These are phyloP conservation scores for Cephaloascus fragrans DNA, from an alignment of 805 yeast genomes.

Conservation along the genomic window DNA sequence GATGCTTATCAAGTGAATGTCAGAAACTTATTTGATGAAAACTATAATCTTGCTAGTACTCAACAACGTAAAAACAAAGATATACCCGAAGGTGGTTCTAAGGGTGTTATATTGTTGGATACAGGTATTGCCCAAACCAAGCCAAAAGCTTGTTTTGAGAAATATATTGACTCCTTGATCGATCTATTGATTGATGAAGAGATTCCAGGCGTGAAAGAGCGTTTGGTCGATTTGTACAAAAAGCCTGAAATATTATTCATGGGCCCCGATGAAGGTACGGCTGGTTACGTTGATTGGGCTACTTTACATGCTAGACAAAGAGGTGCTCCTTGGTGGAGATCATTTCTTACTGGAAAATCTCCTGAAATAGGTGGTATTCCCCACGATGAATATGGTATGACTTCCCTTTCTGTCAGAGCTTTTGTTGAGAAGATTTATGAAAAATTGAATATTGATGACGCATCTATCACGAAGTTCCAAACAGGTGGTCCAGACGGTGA, in stretches of 20 bases:
- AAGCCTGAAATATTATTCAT: constrained; percentile 86
- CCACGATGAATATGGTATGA: constrained; percentile 97
- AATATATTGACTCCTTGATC: constrained; percentile 84
- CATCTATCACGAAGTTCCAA: constrained; percentile 68
- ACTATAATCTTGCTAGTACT: constrained; percentile 89
- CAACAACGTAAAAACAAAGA: constrained; percentile 97
- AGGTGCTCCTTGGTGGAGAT: constrained; percentile 98
- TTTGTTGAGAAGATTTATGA: constrained; percentile 83
- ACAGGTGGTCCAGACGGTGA: constrained; percentile 99
- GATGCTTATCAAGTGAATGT: constrained; percentile 83
- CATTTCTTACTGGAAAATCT: constrained; percentile 93
- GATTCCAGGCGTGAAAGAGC: constrained; percentile 70
- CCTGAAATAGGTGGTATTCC: constrained; percentile 95
- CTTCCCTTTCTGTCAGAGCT: constrained; percentile 87
- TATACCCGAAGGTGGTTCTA: constrained; percentile 98
- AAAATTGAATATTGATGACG: constrained; percentile 53
- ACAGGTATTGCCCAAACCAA: constrained; percentile 60
- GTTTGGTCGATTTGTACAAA: constrained; percentile 74
- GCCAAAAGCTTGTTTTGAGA: constrained; percentile 79
- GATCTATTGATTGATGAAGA: constrained; percentile 69
- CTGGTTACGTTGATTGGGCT: constrained; percentile 94
- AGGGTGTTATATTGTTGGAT: constrained; percentile 88
- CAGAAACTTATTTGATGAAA: constrained; percentile 89
- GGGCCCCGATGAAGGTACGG: constrained; percentile 99
- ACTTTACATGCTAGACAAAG: constrained; percentile 85